Evolutionary conservation across 192 early-diverging fungal species (phyloP).

Genomic region (Rhizophagus sp.): DNA sequence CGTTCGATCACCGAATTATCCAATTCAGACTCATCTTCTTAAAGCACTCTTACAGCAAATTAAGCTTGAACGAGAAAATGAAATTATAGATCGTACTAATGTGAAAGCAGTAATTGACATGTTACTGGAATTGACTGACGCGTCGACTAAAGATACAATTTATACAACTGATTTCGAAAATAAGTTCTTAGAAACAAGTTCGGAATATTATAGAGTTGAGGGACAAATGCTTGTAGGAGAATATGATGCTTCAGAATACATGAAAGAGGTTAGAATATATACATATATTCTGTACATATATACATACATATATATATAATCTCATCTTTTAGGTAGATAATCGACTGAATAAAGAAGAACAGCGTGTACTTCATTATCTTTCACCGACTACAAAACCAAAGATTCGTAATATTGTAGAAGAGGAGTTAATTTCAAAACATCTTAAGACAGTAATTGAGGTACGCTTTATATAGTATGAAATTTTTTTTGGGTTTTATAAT

Average conservation of each 20-base stretch:
- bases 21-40: conserved; percentile 59
- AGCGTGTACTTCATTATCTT: conserved; percentile 70
- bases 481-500: not conserved
- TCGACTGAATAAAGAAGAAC: conserved; percentile 79
- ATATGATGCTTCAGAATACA: conserved; percentile 72
- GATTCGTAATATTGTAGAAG: conserved; percentile 71
- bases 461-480: not conserved
- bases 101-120: conserved; percentile 75
- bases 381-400: conserved; percentile 64
- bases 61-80: conserved; percentile 73
- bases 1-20: conserved; percentile 55
- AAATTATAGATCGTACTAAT: conserved; percentile 73
- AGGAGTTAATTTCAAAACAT: conserved; percentile 74
- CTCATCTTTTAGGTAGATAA: conserved; percentile 54
- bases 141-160: conserved; percentile 51
- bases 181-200: conserved; percentile 69
- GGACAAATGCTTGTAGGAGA: conserved; percentile 52
- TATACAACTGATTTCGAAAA: conserved; percentile 82
- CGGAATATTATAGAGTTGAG: conserved; percentile 66
- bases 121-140: conserved; percentile 66
- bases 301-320: not conserved
- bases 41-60: conserved; percentile 77
- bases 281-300: not conserved
- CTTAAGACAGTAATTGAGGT: conserved; percentile 69
- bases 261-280: conserved; percentile 55